Base-by-base conservation (phyloP, 441 rosid species). In the Gossypium trilobum region DNA sequence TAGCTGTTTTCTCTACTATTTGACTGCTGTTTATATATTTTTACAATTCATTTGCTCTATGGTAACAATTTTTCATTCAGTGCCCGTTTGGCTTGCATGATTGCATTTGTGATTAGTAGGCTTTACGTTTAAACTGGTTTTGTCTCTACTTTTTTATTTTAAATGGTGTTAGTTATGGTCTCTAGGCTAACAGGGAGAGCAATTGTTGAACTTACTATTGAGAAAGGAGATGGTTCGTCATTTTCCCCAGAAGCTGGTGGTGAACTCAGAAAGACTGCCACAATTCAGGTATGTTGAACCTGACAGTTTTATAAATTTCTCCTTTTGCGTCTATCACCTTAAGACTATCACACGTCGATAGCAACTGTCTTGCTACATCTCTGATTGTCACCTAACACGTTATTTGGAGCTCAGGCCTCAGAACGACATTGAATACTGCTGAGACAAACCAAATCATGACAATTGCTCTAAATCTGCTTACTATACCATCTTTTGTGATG, bases 181-280 rank as follows among this genome's bases (percentile, higher is more conserved):
- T 79, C 72, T 68, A 95, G 97, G 87, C 85, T 92, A 74, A 84
- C 91, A 57, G 99, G 99, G 51, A 88, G 99, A 83, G 96, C 87
- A 76, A 83, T 75, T 19, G 88, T 92, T 63, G 96, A 92, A 81
- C 81, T 95, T 81, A 89, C 84, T 16, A 74, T 95, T 71, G 95
- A 87, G 83, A 95, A 84, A 84, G 88, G 81, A 64, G 97, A 91
- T 81, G 93, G 93, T 83, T 84, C 93, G 10, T 70, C 89, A 74
- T 92, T 94, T 87, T 75, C 95, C 70, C 86, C 94, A 3, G 90
- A 86, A 87, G 76, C 90, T 44, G 90, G 97, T 1, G 96, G 96
- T 69, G 87, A 89, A 76, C 77, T 74, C 51, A 89, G 89, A 84
- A 84, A 81, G 80, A 85, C 88, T 36, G 92, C 94, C 13, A 85